phyloP scores from a whole-genome alignment of 164 flowering plant genomes.

The Macadamia integrifolia region DNA sequence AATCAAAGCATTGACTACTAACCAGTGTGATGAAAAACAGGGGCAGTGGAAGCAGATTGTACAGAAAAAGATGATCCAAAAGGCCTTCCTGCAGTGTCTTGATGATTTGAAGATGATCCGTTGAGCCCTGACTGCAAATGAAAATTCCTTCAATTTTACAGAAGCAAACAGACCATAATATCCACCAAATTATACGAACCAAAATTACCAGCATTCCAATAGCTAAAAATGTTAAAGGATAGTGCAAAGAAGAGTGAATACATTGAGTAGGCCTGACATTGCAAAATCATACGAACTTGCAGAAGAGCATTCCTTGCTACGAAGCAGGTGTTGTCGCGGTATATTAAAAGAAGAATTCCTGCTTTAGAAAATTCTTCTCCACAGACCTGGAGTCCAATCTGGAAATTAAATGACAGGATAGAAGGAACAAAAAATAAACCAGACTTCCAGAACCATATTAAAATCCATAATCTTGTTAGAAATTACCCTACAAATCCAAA shows the following conservation, averaged over 20 bases:
- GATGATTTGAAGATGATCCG: slow-evolving; percentile 33
- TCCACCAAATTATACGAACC: neutral
- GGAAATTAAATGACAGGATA: no score
- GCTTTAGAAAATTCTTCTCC: no score
- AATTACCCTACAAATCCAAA: no score
- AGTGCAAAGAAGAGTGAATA: neutral
- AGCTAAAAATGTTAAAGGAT: neutral
- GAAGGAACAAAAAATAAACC: no score
- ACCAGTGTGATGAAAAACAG: slow-evolving; percentile 37
- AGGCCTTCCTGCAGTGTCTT: slow-evolving; percentile 29
- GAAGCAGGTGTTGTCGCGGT: neutral
- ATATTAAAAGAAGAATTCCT: no score
- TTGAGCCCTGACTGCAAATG: slow-evolving; percentile 32
- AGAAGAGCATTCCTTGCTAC: slow-evolving; percentile 7
- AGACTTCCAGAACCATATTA: no score
- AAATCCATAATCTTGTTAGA: no score
- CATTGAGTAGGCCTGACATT: slow-evolving; percentile 17
- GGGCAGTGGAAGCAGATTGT: slow-evolving; percentile 33
- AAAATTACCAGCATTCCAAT: neutral
- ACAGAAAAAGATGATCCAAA: slow-evolving; percentile 32
- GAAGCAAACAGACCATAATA: neutral
- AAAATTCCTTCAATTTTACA: slow-evolving; percentile 1
- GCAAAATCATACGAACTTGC: slow-evolving; percentile 3
- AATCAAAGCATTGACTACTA: slow-evolving; percentile 2
- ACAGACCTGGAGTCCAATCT: no score